A percentile compares a stretch with the other conserved stretches of the same genome.
These are phyloP conservation scores for Acrocalymma vagum DNA, from an alignment of 2,329 filamentous ascomycete species.

Conservation along the genomic window DNA sequence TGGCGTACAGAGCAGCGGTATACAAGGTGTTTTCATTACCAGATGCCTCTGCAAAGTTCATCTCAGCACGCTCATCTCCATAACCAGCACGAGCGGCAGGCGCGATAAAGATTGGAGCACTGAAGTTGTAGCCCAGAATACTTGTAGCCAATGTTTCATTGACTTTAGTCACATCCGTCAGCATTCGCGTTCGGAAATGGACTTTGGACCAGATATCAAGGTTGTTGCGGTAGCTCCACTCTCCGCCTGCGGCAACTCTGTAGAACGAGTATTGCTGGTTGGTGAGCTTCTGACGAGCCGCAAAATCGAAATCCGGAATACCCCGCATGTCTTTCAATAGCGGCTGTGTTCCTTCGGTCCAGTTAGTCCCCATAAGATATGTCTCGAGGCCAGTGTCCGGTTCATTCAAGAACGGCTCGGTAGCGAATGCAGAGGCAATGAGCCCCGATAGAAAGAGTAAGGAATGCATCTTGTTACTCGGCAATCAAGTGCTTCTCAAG, in stretches of 20 bases:
- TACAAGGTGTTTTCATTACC: constrained; percentile 60
- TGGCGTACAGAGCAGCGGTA: constrained; percentile 51
- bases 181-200: constrained; percentile 57
- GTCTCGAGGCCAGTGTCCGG: constrained; percentile 14
- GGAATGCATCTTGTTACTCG: constrained; percentile 6
- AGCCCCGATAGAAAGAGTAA: constrained; percentile 10
- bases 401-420: constrained; percentile 13
- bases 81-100: constrained; percentile 52
- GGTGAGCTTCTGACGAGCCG: constrained; percentile 59
- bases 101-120: constrained; percentile 64
- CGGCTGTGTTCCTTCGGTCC: constrained; percentile 43
- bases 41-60: constrained; percentile 61
- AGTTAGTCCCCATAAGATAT: constrained; percentile 8
- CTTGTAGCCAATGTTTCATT: constrained; percentile 53
- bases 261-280: constrained; percentile 63
- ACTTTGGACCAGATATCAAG: constrained; percentile 63
- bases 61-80: constrained; percentile 57
- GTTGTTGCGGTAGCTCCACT: constrained; percentile 66
- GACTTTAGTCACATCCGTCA: constrained; percentile 58
- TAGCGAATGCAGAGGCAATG: constrained; percentile 8
- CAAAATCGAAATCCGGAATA: constrained; percentile 64
- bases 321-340: constrained; percentile 56
- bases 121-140: constrained; percentile 63
- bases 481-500: background rate
- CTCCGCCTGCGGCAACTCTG: constrained; percentile 63